Conservation (phyloP, 2,329 filamentous ascomycete genomes). For the Neopestalotiopsis sp. region DNA sequence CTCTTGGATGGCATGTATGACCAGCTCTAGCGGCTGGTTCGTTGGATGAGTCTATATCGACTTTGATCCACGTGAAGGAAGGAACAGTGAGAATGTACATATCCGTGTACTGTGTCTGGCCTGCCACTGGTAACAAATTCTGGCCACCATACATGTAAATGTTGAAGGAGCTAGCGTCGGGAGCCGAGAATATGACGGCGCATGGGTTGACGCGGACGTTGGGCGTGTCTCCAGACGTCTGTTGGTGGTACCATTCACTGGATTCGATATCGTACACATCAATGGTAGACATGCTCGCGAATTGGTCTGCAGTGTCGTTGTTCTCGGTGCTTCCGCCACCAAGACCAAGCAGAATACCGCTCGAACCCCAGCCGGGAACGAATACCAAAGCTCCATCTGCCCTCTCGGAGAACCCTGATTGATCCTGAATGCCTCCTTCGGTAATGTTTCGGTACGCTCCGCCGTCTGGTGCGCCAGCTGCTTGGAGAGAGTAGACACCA, state of each 20-base stretch:
- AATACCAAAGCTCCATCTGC: slow-evolving; percentile 77
- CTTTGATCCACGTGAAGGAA: slow-evolving; percentile 75
- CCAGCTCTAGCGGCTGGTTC: slow-evolving; percentile 67
- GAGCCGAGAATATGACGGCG: slow-evolving; percentile 70
- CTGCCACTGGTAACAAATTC: slow-evolving; percentile 67
- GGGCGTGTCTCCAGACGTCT: slow-evolving; percentile 67
- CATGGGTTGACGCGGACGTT: slow-evolving; percentile 75
- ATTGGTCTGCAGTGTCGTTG: slow-evolving; percentile 58
- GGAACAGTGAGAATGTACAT: slow-evolving; percentile 79
- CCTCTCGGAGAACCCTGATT: slow-evolving; percentile 71
- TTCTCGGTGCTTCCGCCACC: slow-evolving; percentile 65
- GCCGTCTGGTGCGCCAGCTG: slow-evolving; percentile 61
- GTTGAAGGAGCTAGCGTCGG: slow-evolving; percentile 77
- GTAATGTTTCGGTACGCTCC: slow-evolving; percentile 79
- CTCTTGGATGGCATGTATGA: slow-evolving; percentile 72
- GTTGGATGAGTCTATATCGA: slow-evolving; percentile 54
- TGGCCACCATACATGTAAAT: slow-evolving; percentile 82
- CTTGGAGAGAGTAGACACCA: slow-evolving; percentile 61
- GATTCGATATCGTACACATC: slow-evolving; percentile 80
- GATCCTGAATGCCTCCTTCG: slow-evolving; percentile 69
- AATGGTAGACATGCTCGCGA: slow-evolving; percentile 60
- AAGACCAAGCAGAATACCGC: slow-evolving; percentile 74
- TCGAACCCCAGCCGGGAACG: slow-evolving; percentile 74
- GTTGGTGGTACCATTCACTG: slow-evolving; percentile 76
- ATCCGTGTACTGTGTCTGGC: slow-evolving; percentile 68